phyloP scores from a whole-genome alignment of 805 yeast genomes.

The Ogataea pignaliae region DNA sequence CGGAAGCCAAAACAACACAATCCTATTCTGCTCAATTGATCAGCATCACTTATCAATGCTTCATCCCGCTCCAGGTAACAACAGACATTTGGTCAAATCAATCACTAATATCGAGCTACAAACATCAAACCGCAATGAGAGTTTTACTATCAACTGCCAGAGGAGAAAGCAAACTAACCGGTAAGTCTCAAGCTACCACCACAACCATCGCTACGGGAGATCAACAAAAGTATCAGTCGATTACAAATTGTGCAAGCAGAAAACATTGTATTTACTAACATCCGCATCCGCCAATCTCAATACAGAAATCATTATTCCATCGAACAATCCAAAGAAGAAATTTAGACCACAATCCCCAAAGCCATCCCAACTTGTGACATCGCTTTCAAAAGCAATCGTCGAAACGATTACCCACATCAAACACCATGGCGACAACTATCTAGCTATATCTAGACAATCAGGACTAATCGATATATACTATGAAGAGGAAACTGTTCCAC shows the following conservation, averaged over 20 bases:
- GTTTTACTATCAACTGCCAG: conserved; percentile 19
- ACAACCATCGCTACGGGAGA: no score
- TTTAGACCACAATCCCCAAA: conserved; percentile 4
- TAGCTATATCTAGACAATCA: conserved; percentile 16
- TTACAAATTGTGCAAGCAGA: no score
- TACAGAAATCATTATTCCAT: conserved; percentile 9
- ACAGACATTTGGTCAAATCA: no score
- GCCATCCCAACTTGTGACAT: conserved; percentile 3
- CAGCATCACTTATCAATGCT: no score
- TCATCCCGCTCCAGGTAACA: no score
- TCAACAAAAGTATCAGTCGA: no score
- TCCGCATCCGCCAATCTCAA: no score
- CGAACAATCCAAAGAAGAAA: conserved; percentile 2
- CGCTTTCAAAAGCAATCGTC: conserved; percentile 9
- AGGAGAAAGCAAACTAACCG: conserved; percentile 15
- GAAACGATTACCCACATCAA: conserved; percentile 12
- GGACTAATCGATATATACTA: conserved; percentile 18
- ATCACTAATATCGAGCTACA: no score
- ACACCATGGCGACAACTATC: conserved; percentile 4
- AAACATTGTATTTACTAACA: no score
- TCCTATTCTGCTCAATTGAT: no score
- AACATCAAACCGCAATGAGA: conserved; percentile 7
- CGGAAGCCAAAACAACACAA: no score
- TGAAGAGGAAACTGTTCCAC: conserved; percentile 5
- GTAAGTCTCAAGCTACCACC: conserved; percentile 8